Base-by-base conservation (phyloP, 768 basidiomycete genomes). In the Lentinula edodes region DNA sequence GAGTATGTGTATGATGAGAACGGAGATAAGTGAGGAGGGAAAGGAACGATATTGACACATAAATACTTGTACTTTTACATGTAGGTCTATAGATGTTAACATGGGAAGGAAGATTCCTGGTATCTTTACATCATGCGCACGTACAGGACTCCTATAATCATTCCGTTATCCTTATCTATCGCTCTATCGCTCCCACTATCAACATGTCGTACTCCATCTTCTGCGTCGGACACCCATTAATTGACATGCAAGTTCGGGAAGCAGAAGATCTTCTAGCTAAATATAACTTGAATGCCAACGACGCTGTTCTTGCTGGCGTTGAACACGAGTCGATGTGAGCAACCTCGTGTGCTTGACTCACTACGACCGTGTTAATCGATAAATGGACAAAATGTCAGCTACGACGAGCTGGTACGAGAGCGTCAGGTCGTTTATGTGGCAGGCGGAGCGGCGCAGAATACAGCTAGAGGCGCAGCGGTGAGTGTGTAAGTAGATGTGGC, bases 401-500 rank as follows among this genome's bases (percentile, higher is more conserved):
- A 90, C 73, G 84, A 85, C 2, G 88, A 91, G 66, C 76, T 90
- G 64, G 79, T 83, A 58, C 77, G 78, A 60, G 76, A 87, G 63
- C 72, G 83, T 70, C 63, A 81, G 52, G 78, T 86, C 61, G 82
- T 80, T 50, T 91, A 88, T 68, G 90, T 91, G 50, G 88, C 89
- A 45, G 89, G 89, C 59, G 89, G 89, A 64, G 89, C 90, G 15
- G 83, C 86, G 20, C 89, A 91, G 73, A 91, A 91, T 70, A 83
- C 88, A 66, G 88, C 89, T 58, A 84, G 89, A 52, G 88, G 81
- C 61, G 89, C 89, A 61, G 88, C 90, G 60, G 89, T 90, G 71
- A 63, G 88, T 64, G 34, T 66, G 87, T 87, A 13, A 15, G 5
- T 8, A 9, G 7, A n/a, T 46, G n/a, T 23, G 54, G 13, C 15